phyloP scores from a whole-genome alignment of 805 yeast species.

The Kazachstania psychrophila region DNA sequence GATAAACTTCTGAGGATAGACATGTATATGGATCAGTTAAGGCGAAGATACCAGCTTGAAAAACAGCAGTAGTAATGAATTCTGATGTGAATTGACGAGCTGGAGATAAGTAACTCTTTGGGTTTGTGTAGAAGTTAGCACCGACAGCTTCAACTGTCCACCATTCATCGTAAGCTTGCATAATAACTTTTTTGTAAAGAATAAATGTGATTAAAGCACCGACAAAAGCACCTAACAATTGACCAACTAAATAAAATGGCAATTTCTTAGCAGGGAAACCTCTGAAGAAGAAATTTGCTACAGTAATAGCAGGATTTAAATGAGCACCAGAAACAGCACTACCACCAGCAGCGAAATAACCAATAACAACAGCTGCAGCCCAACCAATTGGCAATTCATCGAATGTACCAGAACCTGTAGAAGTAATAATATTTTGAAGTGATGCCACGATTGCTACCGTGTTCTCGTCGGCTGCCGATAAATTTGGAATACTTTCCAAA shows the following conservation, averaged over 20 bases:
- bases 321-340: slow-evolving; percentile 47
- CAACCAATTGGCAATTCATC: slow-evolving; percentile 39
- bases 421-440: slow-evolving; percentile 8
- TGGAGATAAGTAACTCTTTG: slow-evolving; percentile 33
- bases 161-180: slow-evolving; percentile 20
- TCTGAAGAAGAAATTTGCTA: slow-evolving; percentile 39
- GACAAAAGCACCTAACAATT: slow-evolving; percentile 39
- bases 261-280: slow-evolving; percentile 44
- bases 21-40: slow-evolving; percentile 44
- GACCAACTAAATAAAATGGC: slow-evolving; percentile 38
- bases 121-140: slow-evolving; percentile 40
- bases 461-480: slow-evolving; percentile 3
- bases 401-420: slow-evolving; percentile 32
- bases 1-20: slow-evolving; percentile 38
- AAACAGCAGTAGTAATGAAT: slow-evolving; percentile 36
- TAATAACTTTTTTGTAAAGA: slow-evolving; percentile 34
- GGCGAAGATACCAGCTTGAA: slow-evolving; percentile 41
- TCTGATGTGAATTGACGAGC: slow-evolving; percentile 42
- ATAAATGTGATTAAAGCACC: slow-evolving; percentile 42
- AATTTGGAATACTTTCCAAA: slow-evolving; percentile 1
- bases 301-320: slow-evolving; percentile 45
- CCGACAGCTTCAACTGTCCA: slow-evolving; percentile 28
- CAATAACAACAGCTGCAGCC: slow-evolving; percentile 47
- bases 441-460: slow-evolving; percentile 5
- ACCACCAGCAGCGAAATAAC: slow-evolving; percentile 44